Conservation (phyloP, 106 monocot species). For the Apostasia shenzhenica region DNA sequence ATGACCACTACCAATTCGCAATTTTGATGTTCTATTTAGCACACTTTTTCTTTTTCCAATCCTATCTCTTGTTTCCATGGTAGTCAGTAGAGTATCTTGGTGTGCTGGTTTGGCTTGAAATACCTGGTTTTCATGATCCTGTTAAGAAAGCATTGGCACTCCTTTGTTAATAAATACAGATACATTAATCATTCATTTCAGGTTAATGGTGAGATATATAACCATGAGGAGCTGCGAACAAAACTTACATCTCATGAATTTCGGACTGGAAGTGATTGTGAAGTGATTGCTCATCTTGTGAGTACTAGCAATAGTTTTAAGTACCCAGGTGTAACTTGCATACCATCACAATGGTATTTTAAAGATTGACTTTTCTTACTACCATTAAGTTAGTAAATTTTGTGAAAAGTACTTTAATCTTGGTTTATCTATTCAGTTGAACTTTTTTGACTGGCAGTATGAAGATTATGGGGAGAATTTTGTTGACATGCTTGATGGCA, state of each 20-base stretch:
- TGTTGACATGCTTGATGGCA: conserved; percentile 64
- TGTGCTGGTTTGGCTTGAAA: too few species aligned
- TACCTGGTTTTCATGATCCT: too few species aligned
- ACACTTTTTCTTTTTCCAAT: too few species aligned
- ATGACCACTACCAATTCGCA: too few species aligned
- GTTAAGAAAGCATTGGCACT: too few species aligned
- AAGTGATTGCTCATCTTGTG: conserved; percentile 80
- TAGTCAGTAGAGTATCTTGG: too few species aligned
- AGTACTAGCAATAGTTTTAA: conserved; percentile 14
- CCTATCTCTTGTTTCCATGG: too few species aligned
- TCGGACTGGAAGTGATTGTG: conserved; percentile 63
- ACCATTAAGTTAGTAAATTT: not conserved
- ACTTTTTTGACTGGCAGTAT: conserved; percentile 25
- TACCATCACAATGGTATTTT: not conserved
- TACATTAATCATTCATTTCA: conserved; percentile 3
- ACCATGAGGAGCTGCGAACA: conserved; percentile 51
- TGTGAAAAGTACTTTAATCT: not conserved
- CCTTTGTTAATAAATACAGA: too few species aligned
- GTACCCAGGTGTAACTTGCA: not conserved
- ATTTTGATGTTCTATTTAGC: too few species aligned
- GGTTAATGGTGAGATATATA: conserved; percentile 81
- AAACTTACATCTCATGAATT: conserved; percentile 55
- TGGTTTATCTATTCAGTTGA: not conserved
- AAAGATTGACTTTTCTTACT: not conserved
- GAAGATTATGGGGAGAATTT: conserved; percentile 70